phyloP scores from a whole-genome alignment of 768 basidiomycete species.

The Neoboletus magnificus region DNA sequence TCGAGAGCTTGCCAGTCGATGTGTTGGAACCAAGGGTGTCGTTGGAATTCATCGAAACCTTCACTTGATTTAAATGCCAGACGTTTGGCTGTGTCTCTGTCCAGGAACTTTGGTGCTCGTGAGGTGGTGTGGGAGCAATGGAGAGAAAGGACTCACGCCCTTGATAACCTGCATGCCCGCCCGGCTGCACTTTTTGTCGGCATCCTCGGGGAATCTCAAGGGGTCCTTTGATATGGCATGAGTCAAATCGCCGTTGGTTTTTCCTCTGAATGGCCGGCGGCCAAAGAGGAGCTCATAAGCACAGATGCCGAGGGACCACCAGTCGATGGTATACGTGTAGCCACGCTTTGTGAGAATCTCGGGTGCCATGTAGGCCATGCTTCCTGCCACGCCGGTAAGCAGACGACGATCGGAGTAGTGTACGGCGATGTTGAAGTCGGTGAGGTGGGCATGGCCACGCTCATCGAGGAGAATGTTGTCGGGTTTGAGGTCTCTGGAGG shows the following conservation, averaged over 20 bases:
- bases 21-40: constrained; percentile 82
- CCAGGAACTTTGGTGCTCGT: constrained; percentile 61
- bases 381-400: constrained; percentile 89
- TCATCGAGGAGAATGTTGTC: constrained; percentile 98
- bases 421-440: constrained; percentile 98
- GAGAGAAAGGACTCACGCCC: constrained; percentile 52
- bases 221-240: constrained; percentile 88
- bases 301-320: constrained; percentile 96
- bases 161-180: constrained; percentile 76
- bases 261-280: constrained; percentile 87
- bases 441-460: constrained; percentile 91
- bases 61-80: constrained; percentile 82
- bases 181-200: constrained; percentile 71
- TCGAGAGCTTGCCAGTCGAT: constrained; percentile 90
- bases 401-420: constrained; percentile 87
- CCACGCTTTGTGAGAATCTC: constrained; percentile 90
- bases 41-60: constrained; percentile 73
- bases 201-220: constrained; percentile 88
- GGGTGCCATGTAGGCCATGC: constrained; percentile 98
- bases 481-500: constrained; percentile 84
- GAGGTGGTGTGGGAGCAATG: constrained; percentile 13
- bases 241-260: constrained; percentile 89
- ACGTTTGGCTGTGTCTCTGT: constrained; percentile 77
- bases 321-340: constrained; percentile 92
- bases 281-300: constrained; percentile 92